A percentile compares a stretch with the other conserved stretches of the same genome.
Evolutionary conservation across 306 rosid species (phyloP).

Genomic region (Begonia loranthoides): DNA sequence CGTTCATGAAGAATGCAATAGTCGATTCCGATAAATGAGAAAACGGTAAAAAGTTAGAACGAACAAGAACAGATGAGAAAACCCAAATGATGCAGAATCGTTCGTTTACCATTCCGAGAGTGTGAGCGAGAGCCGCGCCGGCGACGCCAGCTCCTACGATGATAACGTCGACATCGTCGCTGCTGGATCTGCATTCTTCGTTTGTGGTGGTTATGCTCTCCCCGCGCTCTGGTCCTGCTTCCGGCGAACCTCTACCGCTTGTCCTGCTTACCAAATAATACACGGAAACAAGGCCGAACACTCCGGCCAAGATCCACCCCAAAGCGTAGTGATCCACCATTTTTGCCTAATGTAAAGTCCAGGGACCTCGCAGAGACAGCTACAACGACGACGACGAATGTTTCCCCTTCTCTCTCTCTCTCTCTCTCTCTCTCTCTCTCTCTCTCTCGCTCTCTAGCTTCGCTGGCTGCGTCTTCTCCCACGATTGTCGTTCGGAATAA

Average conservation of each 20-base stretch:
- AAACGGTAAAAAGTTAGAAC: neutral
- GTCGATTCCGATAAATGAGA: neutral
- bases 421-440: neutral
- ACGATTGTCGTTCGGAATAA: no score
- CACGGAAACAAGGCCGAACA: conserved; percentile 20
- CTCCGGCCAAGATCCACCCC: conserved; percentile 32
- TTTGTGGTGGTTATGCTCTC: conserved; percentile 20
- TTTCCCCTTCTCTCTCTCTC: neutral
- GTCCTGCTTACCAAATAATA: conserved; percentile 16
- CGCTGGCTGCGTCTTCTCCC: no score
- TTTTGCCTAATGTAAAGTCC: conserved; percentile 15
- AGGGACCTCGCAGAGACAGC: conserved; percentile 11
- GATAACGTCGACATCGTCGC: conserved; percentile 41
- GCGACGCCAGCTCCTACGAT: conserved; percentile 98
- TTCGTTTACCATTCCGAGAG: conserved; percentile 67
- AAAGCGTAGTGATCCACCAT: conserved; percentile 37
- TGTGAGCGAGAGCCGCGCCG: conserved; percentile 86
- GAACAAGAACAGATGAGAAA: neutral
- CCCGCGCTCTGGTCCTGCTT: conserved; percentile 14
- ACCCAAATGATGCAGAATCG: neutral
- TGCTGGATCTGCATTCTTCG: conserved; percentile 51
- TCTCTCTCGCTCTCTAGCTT: neutral
- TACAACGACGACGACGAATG: conserved; percentile 5
- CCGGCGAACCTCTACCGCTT: conserved; percentile 8
- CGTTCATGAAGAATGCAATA: neutral